Evolutionary conservation across 257 asterid genomes (phyloP), one percentile per base, ranked within the genome.

Genomic region (Knoxia roxburghii): DNA sequence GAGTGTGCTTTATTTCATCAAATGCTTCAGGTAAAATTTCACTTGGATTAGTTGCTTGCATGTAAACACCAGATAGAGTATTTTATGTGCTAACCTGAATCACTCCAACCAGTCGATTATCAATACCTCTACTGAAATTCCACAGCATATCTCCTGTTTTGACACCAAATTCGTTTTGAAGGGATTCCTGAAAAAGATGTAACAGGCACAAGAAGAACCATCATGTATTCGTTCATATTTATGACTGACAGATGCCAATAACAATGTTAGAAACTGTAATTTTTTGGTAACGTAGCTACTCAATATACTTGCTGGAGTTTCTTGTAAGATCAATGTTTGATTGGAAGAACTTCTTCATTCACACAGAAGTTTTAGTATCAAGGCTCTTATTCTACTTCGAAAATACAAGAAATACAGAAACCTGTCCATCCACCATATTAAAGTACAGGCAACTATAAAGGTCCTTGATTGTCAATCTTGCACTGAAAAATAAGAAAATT

Each of bases 111-210:
- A 69, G 77, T 76, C 97, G 81, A 59, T 79, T 83, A 72, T 93
- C 99, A 45, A 90, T 81, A 68, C 97, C 99, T 80, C 96, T 80
- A 72, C 99, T 81, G 46, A 79, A 88, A 81, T 85, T 88, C 97
- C 99, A 90, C 59, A 94, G 84, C 95, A 84, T 94, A 73, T 87
- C 91, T 64, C 99, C 99, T 67, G 89, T 88, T 82, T 88, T 93
- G 79, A 55, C 59, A 64, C 99, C 96, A 75, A 90, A 94, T 76
- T 94, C 88, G 76, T 83, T 94, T 71, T 88, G 99, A 76, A 94
- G 99, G 57, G 89, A 86, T 72, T 90, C 97, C 99, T 93, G 86
- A 37, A 68, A 66, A 72, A 50, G 59, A 70, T 70, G 79, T 48
- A 74, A 62, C 68, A 18, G 59, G 23, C 73, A 52, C 57, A 62